These are phyloP conservation scores for Trichophyton schoenleinii DNA, from an alignment of 2,329 filamentous ascomycete species.

Conservation along the genomic window DNA sequence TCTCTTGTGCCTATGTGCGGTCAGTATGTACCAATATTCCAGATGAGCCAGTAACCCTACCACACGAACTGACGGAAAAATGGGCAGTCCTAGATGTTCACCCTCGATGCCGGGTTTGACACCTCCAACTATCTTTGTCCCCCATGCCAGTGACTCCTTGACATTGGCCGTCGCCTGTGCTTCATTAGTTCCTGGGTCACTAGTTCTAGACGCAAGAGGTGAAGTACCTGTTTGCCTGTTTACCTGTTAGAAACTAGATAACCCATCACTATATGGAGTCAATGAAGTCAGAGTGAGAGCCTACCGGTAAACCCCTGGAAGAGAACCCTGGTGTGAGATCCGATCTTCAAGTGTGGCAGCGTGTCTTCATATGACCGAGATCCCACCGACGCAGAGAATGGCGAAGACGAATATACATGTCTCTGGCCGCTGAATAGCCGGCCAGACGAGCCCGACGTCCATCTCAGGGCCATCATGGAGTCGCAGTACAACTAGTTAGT, in stretches of 20 bases:
- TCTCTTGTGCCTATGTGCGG: slow-evolving; percentile 49
- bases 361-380: slow-evolving; percentile 44
- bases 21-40: background rate
- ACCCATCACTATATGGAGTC: background rate
- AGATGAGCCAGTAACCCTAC: slow-evolving; percentile 21
- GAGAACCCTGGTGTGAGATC: slow-evolving; percentile 52
- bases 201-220: too few species aligned
- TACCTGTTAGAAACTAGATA: background rate
- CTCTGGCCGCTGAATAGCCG: background rate
- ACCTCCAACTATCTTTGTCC: slow-evolving; percentile 67
- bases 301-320: slow-evolving; percentile 59
- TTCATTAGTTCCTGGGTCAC: slow-evolving; percentile 3
- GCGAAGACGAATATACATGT: slow-evolving; percentile 1
- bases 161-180: slow-evolving; percentile 59
- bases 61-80: slow-evolving; percentile 55
- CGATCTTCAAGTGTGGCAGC: slow-evolving; percentile 54
- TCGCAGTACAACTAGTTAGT: too few species aligned
- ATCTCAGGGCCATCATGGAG: background rate
- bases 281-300: background rate
- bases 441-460: background rate
- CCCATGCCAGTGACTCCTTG: slow-evolving; percentile 62
- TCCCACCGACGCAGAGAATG: slow-evolving; percentile 24
- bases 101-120: slow-evolving; percentile 59
- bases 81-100: slow-evolving; percentile 60
- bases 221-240: slow-evolving; percentile 12